phyloP scores from a whole-genome alignment of 2,329 filamentous ascomycete species.

The Hymenoscyphus occultus region DNA sequence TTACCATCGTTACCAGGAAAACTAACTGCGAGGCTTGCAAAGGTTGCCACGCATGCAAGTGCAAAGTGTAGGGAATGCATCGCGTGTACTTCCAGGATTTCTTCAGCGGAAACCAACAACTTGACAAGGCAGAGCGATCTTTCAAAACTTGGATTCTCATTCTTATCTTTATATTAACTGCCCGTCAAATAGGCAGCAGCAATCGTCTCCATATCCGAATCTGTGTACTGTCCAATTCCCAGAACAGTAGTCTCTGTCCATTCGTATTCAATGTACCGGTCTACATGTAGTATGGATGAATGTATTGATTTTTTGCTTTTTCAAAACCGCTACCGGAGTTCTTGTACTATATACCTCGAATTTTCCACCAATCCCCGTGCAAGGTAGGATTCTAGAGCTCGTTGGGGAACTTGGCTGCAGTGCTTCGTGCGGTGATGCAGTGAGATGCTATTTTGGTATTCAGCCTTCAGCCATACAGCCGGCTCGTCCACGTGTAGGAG shows the following conservation, averaged over 20 bases:
- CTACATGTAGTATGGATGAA: neutral
- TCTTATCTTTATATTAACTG: constrained; percentile 7
- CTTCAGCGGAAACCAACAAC: neutral
- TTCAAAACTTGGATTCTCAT: neutral
- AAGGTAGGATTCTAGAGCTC: neutral
- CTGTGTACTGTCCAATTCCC: neutral
- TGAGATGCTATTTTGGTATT: neutral
- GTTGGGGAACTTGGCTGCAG: neutral
- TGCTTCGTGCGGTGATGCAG: neutral
- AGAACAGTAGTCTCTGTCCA: neutral
- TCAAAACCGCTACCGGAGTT: neutral
- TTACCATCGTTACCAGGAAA: neutral
- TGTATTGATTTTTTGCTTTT: neutral
- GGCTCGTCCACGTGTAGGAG: neutral
- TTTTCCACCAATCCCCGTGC: neutral
- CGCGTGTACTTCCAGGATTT: neutral
- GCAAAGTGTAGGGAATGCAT: constrained; percentile 8
- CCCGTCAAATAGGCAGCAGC: constrained; percentile 6
- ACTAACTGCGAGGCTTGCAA: constrained; percentile 4
- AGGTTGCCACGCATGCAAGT: neutral
- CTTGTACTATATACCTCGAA: neutral
- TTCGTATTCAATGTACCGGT: no score
- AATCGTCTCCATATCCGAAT: neutral
- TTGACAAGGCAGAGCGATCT: neutral
- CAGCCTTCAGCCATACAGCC: neutral